Conservation (phyloP, 2,329 filamentous ascomycete species). For the Phialemoniopsis sp. region DNA sequence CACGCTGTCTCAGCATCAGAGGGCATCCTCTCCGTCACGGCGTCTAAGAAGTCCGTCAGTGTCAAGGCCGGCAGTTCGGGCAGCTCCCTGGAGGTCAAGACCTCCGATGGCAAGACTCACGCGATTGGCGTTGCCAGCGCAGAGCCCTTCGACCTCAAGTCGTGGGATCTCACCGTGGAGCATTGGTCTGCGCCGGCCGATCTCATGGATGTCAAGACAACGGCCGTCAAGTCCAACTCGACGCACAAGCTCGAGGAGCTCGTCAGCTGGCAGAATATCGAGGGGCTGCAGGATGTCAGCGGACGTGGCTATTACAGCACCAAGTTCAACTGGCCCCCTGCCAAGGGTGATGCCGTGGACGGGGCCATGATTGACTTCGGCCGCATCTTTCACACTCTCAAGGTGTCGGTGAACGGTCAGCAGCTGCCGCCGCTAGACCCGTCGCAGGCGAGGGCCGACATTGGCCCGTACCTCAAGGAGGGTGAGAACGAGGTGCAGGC, state of each 20-base stretch:
- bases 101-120: constrained; percentile 1
- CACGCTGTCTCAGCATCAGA: not conserved
- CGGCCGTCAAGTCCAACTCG: constrained; percentile 2
- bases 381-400: constrained; percentile 3
- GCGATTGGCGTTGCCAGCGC: not conserved
- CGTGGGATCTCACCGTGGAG: constrained; percentile 7
- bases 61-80: not conserved
- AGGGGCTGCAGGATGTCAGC: constrained; percentile 5
- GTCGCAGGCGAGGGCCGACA: constrained; percentile 2
- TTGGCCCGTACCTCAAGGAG: constrained; percentile 1
- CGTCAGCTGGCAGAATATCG: constrained; percentile 5
- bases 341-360: not conserved
- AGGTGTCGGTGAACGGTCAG: constrained; percentile 3
- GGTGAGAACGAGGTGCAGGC: constrained; percentile 4
- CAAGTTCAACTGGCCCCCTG: constrained; percentile 1
- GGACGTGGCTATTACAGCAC: constrained; percentile 6
- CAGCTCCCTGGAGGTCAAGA: not conserved
- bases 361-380: constrained; percentile 7
- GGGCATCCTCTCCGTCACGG: not conserved
- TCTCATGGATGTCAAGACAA: not conserved
- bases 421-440: constrained; percentile 5
- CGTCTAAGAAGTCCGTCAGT: not conserved
- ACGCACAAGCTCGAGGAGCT: constrained; percentile 1
- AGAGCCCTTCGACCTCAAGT: not conserved
- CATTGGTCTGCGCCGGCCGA: constrained; percentile 7